Evolutionary conservation across 202 grass and related monocot genomes (phyloP), one percentile per base, ranked within the genome.

Genomic region (Panicum hallii): DNA sequence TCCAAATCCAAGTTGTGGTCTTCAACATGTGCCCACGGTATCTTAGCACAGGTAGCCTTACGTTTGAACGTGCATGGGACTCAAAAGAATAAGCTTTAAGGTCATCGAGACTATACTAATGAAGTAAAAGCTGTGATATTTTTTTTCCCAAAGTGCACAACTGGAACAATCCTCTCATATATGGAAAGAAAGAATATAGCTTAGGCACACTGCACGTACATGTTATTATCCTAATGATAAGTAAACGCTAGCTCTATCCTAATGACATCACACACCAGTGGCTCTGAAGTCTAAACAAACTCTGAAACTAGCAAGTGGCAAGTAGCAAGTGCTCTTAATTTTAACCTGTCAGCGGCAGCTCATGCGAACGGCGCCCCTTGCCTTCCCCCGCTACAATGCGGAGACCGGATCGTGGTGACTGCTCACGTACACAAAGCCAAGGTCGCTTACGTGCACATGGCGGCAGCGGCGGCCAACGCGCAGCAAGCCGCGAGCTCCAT

Each of bases 331-430:
- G 49, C 14, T 72, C 58, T 86, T 86, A 82, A 86, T 41, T 80
- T 70, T 63, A 76, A 81, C 82, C 82, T 78, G 47, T 66, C 47
- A 75, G 63, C 72, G 47, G 3, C 26, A 14, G 47, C 52, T 28
- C 88, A 90, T 78, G 88, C 83, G 8, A 17, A 79, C 56, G 42
- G 79, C 58, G 57, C 73, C 7, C 6, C 48, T 60, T 43, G 73
- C 79, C 88, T 86, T 61, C 88, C 83, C 88, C 74, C 28, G 64
- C 53, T 72, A 47, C 70, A 36, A 64, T 73, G 70, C 47, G 28
- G 48, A 38, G 64, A 71, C 47, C 71, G 52, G 41, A 36, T n/a
- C 32, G 46, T 34, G 65, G 28, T 81, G 13, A 49, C 64, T 81
- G 36, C 30, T 70, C 79, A 57, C 65, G 34, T 81, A 81, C 66